Base-by-base conservation (phyloP, 1,284 basidiomycete genomes). In the Phlebopus sp. region DNA sequence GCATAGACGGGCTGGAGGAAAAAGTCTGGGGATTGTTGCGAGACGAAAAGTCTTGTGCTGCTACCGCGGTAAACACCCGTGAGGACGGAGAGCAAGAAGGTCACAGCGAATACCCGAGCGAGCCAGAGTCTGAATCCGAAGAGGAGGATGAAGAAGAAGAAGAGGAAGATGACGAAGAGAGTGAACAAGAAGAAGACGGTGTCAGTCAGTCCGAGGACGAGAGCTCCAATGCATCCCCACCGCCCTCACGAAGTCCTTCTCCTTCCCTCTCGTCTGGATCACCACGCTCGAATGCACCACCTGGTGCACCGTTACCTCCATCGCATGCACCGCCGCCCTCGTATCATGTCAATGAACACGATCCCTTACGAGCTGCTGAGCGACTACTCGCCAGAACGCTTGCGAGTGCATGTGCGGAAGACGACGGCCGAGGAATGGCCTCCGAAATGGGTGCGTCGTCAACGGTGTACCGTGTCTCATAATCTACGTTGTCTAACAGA, bases 361-460 rank as follows among this genome's bases (percentile, higher is more conserved):
- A 71, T 27, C 63, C 68, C 4, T 62, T 83, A 25, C 72, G 76
- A 27, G 66, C 67, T 5, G 80, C 80, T 3, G 83, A 86, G 50
- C 75, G 83, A 5, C 68, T 81, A 25, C 67, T 87, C 10, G 79
- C 82, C 1, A 78, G 78, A 40, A 78, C 77, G 0, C 76, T 87
- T n/a, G 79, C 80, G 14, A 69, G 65, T 38, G 73, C 74, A 5
- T 73, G 72, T 39, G 73, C 75, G 8, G 82, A 84, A 50, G 78
- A 76, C 11, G 73, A 77, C 30, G 77, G 75, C 3, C 55, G 58
- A 37, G 79, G 81, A 3, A 73, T 88, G 58, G 69, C 76, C 10
- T 70, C 70, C 32, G 86, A 89, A 59, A 72, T 87, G 56, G 69
- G 85, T 84, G 59, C 42, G 73, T 64, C 7, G 18, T 4, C 7